phyloP scores from a whole-genome alignment of 768 basidiomycete genomes.

The Zangia roseola region DNA sequence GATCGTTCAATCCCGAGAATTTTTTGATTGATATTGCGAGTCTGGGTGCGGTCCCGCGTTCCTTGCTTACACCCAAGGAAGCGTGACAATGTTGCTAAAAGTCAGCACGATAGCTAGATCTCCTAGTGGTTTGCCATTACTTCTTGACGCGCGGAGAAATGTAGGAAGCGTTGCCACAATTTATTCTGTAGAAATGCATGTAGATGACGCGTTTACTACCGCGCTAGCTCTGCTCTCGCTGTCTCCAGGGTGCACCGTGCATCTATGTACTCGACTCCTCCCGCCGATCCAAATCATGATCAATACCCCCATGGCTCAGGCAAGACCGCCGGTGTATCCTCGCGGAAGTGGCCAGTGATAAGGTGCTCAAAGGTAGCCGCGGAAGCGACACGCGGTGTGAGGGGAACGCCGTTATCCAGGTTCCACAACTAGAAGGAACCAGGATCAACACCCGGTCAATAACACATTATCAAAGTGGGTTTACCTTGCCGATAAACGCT shows the following conservation, averaged over 20 bases:
- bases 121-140: too few relatives aligned
- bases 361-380: conserved; percentile 26
- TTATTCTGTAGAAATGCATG: too few relatives aligned
- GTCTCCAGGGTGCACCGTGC: too few relatives aligned
- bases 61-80: background rate
- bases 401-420: conserved; percentile 20
- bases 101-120: too few relatives aligned
- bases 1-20: background rate
- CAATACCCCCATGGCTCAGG: conserved; percentile 23
- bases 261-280: too few relatives aligned
- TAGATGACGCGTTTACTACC: too few relatives aligned
- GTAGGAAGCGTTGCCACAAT: too few relatives aligned
- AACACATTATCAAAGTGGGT: background rate
- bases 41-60: background rate
- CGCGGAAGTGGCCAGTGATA: conserved; percentile 20
- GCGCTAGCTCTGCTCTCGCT: too few relatives aligned
- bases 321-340: conserved; percentile 10
- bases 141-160: too few relatives aligned
- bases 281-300: background rate
- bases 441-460: background rate
- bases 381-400: conserved; percentile 20
- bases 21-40: background rate
- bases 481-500: conserved; percentile 21
- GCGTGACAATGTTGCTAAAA: background rate
- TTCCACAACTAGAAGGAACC: conserved; percentile 18